A percentile compares a stretch with the other conserved stretches of the same genome.
phyloP scores from a whole-genome alignment of 495 filamentous ascomycete genomes.

The Cladorrhinum samala region DNA sequence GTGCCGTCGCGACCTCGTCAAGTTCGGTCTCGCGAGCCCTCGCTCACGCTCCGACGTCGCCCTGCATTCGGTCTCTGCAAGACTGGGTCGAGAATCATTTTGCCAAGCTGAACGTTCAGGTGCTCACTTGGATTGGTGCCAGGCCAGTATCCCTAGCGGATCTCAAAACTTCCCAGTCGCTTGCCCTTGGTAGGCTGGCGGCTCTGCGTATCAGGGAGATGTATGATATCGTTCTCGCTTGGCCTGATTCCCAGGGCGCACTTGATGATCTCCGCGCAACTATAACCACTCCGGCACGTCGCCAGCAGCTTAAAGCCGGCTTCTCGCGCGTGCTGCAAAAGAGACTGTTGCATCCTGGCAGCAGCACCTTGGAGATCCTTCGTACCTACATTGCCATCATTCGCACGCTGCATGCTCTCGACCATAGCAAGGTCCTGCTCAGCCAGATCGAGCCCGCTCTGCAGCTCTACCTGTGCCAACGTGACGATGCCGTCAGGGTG shows the following conservation, averaged over 20 bases:
- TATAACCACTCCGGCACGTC: conserved; percentile 50
- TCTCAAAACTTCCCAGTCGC: conserved; percentile 74
- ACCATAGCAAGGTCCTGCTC: conserved; percentile 85
- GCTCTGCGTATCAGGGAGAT: conserved; percentile 72
- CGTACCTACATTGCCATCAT: conserved; percentile 91
- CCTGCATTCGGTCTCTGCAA: conserved; percentile 50
- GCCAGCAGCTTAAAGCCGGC: conserved; percentile 57
- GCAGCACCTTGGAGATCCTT: conserved; percentile 83
- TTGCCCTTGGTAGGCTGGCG: conserved; percentile 72
- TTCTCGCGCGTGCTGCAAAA: conserved; percentile 63
- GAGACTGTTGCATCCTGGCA: conserved; percentile 80
- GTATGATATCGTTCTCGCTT: conserved; percentile 81
- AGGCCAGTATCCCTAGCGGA: conserved; percentile 48
- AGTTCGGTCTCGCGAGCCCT: conserved; percentile 18
- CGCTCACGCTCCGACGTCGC: conserved; percentile 42
- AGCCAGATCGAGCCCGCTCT: conserved; percentile 79
- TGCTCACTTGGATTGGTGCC: conserved; percentile 38
- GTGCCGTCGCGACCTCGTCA: conserved; percentile 12
- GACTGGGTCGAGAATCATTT: conserved; percentile 71
- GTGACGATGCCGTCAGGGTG: conserved; percentile 85
- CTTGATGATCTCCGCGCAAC: conserved; percentile 65
- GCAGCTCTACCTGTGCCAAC: conserved; percentile 79
- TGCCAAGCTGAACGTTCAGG: conserved; percentile 58
- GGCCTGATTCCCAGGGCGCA: conserved; percentile 75
- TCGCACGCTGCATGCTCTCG: conserved; percentile 78